Evolutionary conservation across 1,139 yeast species (phyloP).

Genomic region (Candida frijolesensis): DNA sequence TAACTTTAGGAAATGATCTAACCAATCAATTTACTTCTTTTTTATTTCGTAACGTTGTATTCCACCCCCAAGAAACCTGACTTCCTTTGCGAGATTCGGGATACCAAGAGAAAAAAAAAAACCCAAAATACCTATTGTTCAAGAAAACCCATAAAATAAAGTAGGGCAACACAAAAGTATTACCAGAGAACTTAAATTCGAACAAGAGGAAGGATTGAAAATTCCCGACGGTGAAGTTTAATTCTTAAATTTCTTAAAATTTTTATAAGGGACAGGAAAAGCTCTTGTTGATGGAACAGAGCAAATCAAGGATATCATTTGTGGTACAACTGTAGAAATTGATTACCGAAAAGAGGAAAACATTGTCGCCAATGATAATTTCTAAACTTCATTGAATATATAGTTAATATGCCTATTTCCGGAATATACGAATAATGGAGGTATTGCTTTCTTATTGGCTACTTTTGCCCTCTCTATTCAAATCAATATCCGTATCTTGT

Average conservation of each 20-base stretch:
- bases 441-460: neutral
- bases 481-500: slow-evolving; percentile 11
- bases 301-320: too few species aligned
- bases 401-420: neutral
- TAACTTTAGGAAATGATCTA: neutral
- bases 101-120: neutral
- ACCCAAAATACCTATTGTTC: neutral
- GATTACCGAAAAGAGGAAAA: too few species aligned
- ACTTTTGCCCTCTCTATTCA: slow-evolving; percentile 7
- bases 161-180: neutral
- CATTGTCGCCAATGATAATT: too few species aligned
- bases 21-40: neutral
- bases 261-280: too few species aligned
- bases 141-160: neutral
- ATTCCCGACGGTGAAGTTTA: too few species aligned
- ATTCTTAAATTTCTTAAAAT: too few species aligned
- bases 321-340: too few species aligned
- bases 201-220: too few species aligned
- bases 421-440: neutral
- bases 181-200: too few species aligned
- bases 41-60: neutral
- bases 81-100: neutral
- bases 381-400: neutral
- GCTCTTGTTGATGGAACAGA: too few species aligned
- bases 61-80: neutral